Evolutionary conservation across 2,329 filamentous ascomycete genomes (phyloP).

Genomic region (Xylariales sp.): DNA sequence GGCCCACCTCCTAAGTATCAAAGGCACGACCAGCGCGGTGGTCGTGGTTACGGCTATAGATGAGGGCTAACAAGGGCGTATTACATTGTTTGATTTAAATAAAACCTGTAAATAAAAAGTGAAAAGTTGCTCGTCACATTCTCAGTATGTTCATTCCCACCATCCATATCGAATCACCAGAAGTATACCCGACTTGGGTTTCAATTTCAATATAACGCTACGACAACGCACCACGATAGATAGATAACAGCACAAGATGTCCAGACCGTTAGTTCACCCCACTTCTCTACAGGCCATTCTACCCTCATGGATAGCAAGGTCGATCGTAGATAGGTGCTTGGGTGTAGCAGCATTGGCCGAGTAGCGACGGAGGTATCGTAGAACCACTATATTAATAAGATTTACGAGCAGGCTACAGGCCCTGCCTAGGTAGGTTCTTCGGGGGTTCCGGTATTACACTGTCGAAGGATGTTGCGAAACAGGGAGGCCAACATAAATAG

Average conservation of each 20-base stretch:
- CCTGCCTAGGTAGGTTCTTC: neutral
- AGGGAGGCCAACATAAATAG: neutral
- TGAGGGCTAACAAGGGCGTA: slow-evolving; percentile 11
- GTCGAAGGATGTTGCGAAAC: slow-evolving; percentile 4
- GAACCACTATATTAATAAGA: too few species aligned
- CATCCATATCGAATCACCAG: neutral
- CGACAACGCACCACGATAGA: too few species aligned
- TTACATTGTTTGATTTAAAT: neutral
- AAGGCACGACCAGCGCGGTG: slow-evolving; percentile 43
- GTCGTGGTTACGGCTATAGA: slow-evolving; percentile 36
- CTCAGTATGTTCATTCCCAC: neutral
- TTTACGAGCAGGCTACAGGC: too few species aligned
- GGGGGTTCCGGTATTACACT: neutral
- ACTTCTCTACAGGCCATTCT: neutral
- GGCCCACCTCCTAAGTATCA: slow-evolving; percentile 41
- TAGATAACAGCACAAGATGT: neutral
- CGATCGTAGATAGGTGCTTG: too few species aligned
- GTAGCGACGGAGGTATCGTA: too few species aligned
- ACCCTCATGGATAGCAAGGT: too few species aligned
- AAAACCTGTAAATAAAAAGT: neutral
- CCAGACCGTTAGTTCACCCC: neutral
- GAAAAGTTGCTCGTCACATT: slow-evolving; percentile 13
- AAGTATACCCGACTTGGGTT: slow-evolving; percentile 21
- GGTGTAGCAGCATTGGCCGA: too few species aligned
- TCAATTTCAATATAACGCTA: too few species aligned